phyloP scores from a whole-genome alignment of 805 yeast genomes.

The Starmerella stigmatis region DNA sequence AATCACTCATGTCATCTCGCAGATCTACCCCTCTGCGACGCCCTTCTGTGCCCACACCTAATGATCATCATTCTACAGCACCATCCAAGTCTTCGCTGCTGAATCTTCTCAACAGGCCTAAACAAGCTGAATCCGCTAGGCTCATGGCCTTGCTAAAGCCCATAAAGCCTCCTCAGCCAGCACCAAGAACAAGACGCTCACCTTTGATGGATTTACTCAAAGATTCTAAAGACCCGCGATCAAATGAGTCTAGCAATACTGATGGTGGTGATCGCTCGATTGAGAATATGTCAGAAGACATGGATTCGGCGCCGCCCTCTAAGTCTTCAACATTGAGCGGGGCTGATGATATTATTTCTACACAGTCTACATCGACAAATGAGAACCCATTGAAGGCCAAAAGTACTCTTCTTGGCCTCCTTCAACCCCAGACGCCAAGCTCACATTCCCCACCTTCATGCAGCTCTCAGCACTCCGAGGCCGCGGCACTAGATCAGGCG shows the following conservation, averaged over 20 bases:
- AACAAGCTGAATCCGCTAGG: slow-evolving; percentile 6
- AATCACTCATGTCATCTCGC: slow-evolving; percentile 21
- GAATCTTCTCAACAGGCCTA: slow-evolving; percentile 9
- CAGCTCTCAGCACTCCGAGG: not conserved
- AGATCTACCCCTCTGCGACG: slow-evolving; percentile 1
- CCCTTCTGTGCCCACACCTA: not conserved
- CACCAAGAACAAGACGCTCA: not conserved
- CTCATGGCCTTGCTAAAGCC: slow-evolving; percentile 13
- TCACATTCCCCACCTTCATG: not conserved
- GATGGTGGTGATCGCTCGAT: too few relatives aligned
- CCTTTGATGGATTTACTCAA: slow-evolving; percentile 9
- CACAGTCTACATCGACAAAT: too few relatives aligned
- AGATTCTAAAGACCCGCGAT: not conserved
- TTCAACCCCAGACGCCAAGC: not conserved
- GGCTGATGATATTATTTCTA: too few relatives aligned
- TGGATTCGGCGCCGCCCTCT: too few relatives aligned
- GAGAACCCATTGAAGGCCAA: too few relatives aligned
- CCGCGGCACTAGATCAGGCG: not conserved
- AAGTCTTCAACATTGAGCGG: too few relatives aligned
- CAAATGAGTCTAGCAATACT: too few relatives aligned
- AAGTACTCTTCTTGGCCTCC: not conserved
- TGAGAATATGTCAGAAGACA: too few relatives aligned
- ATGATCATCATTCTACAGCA: slow-evolving; percentile 1
- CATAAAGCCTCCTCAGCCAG: not conserved
- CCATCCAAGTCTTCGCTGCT: slow-evolving; percentile 14